A percentile compares a stretch with the other conserved stretches of the same genome.
These are phyloP conservation scores for Neurospora sp. DNA, from an alignment of 495 filamentous ascomycete species.

Conservation along the genomic window DNA sequence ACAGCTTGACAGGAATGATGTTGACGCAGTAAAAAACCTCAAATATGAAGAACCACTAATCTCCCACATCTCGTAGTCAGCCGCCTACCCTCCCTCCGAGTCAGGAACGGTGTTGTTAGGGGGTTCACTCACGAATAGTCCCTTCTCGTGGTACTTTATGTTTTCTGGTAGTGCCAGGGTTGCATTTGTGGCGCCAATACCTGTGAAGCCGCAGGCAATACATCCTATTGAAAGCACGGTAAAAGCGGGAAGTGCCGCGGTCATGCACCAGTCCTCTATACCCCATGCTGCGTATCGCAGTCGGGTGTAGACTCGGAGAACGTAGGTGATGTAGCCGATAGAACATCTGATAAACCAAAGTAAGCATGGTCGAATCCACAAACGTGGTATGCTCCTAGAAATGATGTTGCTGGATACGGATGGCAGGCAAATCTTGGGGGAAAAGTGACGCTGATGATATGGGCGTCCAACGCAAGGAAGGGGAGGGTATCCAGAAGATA, in stretches of 20 bases:
- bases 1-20: neutral
- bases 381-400: neutral
- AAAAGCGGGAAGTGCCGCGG: neutral
- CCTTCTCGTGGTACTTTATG: neutral
- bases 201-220: neutral
- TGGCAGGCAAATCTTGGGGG: neutral
- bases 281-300: neutral
- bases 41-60: neutral
- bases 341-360: neutral
- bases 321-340: neutral
- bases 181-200: neutral
- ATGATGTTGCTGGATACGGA: neutral
- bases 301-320: neutral
- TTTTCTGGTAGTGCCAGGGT: neutral
- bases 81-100: neutral
- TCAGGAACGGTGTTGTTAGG: neutral
- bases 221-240: neutral
- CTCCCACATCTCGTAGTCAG: neutral
- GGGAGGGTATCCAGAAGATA: neutral
- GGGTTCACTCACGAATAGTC: neutral
- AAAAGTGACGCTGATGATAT: neutral
- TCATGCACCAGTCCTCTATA: neutral
- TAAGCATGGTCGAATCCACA: neutral
- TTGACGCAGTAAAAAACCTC: neutral
- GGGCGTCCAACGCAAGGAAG: neutral